Conservation (phyloP, 2,329 filamentous ascomycete genomes). For the Clonostachys byssicola region DNA sequence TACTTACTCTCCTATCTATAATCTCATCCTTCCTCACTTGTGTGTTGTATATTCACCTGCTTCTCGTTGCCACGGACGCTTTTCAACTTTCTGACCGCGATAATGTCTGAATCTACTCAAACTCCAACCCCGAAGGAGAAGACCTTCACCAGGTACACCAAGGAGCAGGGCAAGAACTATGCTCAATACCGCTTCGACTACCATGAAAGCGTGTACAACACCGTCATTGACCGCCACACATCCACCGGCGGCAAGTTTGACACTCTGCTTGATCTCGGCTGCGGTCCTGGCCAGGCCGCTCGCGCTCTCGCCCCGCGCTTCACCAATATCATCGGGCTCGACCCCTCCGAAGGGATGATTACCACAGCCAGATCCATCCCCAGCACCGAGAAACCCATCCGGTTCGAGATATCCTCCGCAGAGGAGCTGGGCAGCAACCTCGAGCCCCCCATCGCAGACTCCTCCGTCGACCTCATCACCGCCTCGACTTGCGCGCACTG, state of each 20-base stretch:
- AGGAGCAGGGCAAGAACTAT: constrained; percentile 36
- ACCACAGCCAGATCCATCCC: constrained; percentile 30
- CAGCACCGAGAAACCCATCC: constrained; percentile 14
- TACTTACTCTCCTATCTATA: no score
- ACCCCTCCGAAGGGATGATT: constrained; percentile 51
- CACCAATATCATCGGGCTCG: constrained; percentile 38
- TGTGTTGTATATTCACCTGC: no score
- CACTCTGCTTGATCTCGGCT: constrained; percentile 49
- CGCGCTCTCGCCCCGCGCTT: constrained; percentile 42
- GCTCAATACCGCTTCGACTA: constrained; percentile 36
- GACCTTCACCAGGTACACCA: background rate
- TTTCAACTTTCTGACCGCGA: no score
- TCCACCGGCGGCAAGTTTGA: constrained; percentile 29
- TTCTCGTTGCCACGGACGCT: no score
- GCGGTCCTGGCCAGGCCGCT: constrained; percentile 47
- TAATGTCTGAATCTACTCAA: no score
- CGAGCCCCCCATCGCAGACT: constrained; percentile 17
- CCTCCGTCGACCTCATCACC: constrained; percentile 43
- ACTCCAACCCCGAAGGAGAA: background rate
- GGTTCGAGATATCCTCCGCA: constrained; percentile 35
- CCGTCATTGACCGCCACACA: constrained; percentile 37
- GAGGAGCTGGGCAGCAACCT: constrained; percentile 32
- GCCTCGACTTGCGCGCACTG: constrained; percentile 60
- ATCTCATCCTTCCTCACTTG: no score
- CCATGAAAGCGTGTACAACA: constrained; percentile 36